Evolutionary conservation across 768 basidiomycete species (phyloP).

Genomic region (Pleurotus platypus): DNA sequence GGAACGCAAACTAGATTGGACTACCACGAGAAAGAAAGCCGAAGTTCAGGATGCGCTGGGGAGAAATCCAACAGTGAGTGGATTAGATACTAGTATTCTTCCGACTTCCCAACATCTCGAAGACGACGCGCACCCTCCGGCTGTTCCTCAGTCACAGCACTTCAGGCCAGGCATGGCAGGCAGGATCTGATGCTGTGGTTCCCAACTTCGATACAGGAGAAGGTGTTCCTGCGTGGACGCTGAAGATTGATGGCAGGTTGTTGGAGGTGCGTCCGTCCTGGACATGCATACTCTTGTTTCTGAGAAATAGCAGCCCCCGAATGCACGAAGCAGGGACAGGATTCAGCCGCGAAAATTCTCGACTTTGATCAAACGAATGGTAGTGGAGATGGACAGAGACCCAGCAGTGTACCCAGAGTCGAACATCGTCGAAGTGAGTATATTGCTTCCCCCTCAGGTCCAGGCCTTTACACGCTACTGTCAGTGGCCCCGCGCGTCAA

Average conservation of each 20-base stretch:
- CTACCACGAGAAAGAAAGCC: conserved; percentile 83
- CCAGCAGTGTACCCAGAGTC: conserved; percentile 75
- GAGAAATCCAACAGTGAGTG: conserved; percentile 62
- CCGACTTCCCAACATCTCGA: background rate
- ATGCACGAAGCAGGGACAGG: conserved; percentile 63
- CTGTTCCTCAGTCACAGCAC: conserved; percentile 88
- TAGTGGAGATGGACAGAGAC: conserved; percentile 87
- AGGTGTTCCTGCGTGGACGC: conserved; percentile 84
- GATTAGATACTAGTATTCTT: background rate
- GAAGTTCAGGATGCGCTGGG: conserved; percentile 90
- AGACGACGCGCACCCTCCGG: conserved; percentile 82
- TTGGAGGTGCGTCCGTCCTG: conserved; percentile 58
- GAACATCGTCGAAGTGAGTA: conserved; percentile 82
- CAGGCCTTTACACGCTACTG: background rate
- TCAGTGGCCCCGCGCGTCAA: conserved; percentile 63
- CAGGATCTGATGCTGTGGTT: conserved; percentile 39
- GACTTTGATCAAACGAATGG: conserved; percentile 76
- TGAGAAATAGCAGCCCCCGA: conserved; percentile 40
- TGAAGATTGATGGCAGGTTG: conserved; percentile 84
- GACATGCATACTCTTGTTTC: background rate
- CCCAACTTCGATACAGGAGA: conserved; percentile 77
- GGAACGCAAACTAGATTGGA: conserved; percentile 94
- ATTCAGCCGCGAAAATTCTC: conserved; percentile 74
- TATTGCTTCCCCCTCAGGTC: background rate
- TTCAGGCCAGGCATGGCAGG: conserved; percentile 85